These are phyloP conservation scores for Ceratobasidium sp. DNA, from an alignment of 1,284 basidiomycete species.

Conservation along the genomic window DNA sequence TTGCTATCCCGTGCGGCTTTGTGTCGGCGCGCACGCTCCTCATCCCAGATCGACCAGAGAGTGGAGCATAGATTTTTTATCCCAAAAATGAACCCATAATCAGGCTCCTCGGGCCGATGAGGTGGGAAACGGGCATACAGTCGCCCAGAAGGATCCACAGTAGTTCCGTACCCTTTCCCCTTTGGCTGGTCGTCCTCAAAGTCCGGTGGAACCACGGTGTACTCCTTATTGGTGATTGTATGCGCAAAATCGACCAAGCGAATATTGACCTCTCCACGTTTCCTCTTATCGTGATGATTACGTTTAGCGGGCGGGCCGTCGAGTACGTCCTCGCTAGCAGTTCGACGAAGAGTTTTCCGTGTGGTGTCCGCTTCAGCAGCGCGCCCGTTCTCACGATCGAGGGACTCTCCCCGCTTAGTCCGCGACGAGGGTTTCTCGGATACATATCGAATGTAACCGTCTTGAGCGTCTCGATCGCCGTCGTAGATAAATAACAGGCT, in stretches of 20 bases:
- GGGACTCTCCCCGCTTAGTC: slow-evolving; percentile 79
- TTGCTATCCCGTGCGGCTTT: slow-evolving; percentile 69
- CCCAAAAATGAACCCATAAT: slow-evolving; percentile 94
- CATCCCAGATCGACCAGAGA: slow-evolving; percentile 84
- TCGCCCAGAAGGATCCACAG: slow-evolving; percentile 81
- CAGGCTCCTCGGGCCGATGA: slow-evolving; percentile 86
- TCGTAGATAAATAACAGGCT: slow-evolving; percentile 98
- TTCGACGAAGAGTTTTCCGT: slow-evolving; percentile 64
- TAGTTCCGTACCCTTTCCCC: slow-evolving; percentile 78
- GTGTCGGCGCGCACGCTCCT: slow-evolving; percentile 75
- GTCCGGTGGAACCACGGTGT: slow-evolving; percentile 65
- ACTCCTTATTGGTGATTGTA: slow-evolving; percentile 95
- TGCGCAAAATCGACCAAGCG: slow-evolving; percentile 99
- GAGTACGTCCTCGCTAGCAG: slow-evolving; percentile 79
- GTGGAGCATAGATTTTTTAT: slow-evolving; percentile 81
- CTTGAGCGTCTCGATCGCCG: slow-evolving; percentile 89
- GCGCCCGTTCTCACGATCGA: slow-evolving; percentile 62
- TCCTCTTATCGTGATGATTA: slow-evolving; percentile 60
- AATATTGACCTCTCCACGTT: slow-evolving; percentile 92
- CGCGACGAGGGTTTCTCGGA: slow-evolving; percentile 74
- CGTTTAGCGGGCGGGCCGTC: slow-evolving; percentile 70
- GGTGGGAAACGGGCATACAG: slow-evolving; percentile 92
- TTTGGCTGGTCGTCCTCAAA: slow-evolving; percentile 43
- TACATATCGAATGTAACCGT: slow-evolving; percentile 68
- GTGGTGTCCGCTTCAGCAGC: slow-evolving; percentile 45